phyloP scores from a whole-genome alignment of 148 eudicot species.

The Chenopodium berlandieri region DNA sequence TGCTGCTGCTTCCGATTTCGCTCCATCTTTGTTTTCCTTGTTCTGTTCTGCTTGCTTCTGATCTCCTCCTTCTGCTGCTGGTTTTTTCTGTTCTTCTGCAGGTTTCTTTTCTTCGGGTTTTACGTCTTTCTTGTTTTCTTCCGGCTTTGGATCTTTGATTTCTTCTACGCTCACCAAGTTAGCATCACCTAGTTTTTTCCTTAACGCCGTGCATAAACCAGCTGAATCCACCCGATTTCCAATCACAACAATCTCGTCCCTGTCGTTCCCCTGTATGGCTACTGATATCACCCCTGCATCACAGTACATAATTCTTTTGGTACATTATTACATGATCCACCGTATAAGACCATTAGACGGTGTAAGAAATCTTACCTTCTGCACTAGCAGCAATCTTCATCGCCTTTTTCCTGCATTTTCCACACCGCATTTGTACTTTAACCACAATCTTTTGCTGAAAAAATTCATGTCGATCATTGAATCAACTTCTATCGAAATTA shows the following conservation, averaged over 20 bases:
- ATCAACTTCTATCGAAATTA: background rate
- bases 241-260: constrained; percentile 28
- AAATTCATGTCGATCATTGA: too few species aligned
- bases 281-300: constrained; percentile 32
- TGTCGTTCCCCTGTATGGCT: constrained; percentile 30
- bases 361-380: constrained; percentile 15
- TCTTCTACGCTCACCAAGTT: constrained; percentile 27
- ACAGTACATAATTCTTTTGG: background rate
- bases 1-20: background rate
- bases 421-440: constrained; percentile 26
- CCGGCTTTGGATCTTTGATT: constrained; percentile 33
- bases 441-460: constrained; percentile 41
- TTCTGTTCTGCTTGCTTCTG: background rate
- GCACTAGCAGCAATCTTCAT: constrained; percentile 36
- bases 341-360: background rate
- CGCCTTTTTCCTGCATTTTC: constrained; percentile 35
- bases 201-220: constrained; percentile 22
- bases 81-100: background rate
- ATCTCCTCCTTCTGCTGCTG: background rate
- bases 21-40: background rate
- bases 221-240: constrained; percentile 34
- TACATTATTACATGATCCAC: background rate
- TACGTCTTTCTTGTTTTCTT: constrained; percentile 20
- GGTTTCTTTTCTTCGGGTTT: constrained; percentile 3
- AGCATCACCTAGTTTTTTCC: constrained; percentile 25